Evolutionary conservation across 176 grass and related monocot species (phyloP).

Genomic region (Juncus inflexus): DNA sequence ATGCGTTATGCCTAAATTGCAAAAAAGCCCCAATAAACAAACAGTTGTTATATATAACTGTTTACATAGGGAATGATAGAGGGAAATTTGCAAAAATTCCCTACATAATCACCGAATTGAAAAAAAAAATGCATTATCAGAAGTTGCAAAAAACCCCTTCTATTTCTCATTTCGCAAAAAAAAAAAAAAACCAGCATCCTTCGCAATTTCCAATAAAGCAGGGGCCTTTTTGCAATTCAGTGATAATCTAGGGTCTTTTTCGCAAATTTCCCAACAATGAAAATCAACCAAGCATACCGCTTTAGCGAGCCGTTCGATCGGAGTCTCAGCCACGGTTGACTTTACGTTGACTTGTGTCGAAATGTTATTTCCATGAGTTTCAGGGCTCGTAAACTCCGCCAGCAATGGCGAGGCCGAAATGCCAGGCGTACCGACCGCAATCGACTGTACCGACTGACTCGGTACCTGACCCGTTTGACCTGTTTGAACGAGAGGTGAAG

Average conservation of each 20-base stretch:
- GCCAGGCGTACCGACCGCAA: conserved; percentile 83
- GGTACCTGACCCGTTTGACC: conserved; percentile 14
- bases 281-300: conserved; percentile 42
- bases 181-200: no score
- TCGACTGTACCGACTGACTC: conserved; percentile 35
- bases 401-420: conserved; percentile 92
- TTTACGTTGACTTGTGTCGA: conserved; percentile 52
- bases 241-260: not conserved
- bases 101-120: no score
- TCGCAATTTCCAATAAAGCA: no score
- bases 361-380: conserved; percentile 55
- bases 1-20: no score
- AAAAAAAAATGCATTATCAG: no score
- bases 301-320: conserved; percentile 79
- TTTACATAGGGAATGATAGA: no score
- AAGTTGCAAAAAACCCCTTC: no score
- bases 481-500: conserved; percentile 35
- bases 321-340: conserved; percentile 64
- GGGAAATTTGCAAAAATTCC: no score
- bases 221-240: no score
- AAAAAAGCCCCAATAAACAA: no score
- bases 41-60: no score
- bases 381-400: conserved; percentile 72
- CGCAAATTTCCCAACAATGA: conserved; percentile 2
- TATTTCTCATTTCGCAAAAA: no score